phyloP scores from a whole-genome alignment of 306 rosid genomes.

The Abrus pulchellus region DNA sequence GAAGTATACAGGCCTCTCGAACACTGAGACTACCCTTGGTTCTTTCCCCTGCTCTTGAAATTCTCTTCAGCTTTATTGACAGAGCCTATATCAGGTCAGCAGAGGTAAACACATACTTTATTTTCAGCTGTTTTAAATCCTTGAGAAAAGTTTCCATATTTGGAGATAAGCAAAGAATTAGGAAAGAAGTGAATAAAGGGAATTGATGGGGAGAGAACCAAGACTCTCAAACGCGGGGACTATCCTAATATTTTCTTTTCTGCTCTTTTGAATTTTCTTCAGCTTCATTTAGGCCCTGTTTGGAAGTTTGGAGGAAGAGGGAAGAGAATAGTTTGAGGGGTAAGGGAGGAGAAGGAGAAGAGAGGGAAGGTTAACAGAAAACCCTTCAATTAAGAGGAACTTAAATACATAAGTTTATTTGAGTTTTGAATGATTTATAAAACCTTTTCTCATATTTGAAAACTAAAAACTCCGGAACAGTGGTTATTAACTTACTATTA shows the following conservation, averaged over 20 bases:
- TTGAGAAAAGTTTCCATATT: background rate
- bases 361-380: no score
- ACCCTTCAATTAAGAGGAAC: no score
- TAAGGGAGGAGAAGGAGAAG: no score
- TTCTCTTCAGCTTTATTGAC: background rate
- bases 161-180: background rate
- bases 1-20: background rate
- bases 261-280: background rate
- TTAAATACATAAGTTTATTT: no score
- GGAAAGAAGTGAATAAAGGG: background rate
- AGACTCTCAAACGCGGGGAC: background rate
- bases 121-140: background rate
- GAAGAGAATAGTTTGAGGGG: no score
- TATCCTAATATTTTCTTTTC: conserved; percentile 2
- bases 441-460: no score
- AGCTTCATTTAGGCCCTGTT: background rate
- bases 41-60: background rate
- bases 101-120: background rate
- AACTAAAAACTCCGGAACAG: no score
- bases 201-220: background rate
- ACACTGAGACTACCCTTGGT: background rate
- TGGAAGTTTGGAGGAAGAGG: no score
- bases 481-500: no score
- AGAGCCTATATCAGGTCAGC: background rate
- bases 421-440: no score